phyloP scores from a whole-genome alignment of 331 rosid genomes.

The Saraca asoca region DNA sequence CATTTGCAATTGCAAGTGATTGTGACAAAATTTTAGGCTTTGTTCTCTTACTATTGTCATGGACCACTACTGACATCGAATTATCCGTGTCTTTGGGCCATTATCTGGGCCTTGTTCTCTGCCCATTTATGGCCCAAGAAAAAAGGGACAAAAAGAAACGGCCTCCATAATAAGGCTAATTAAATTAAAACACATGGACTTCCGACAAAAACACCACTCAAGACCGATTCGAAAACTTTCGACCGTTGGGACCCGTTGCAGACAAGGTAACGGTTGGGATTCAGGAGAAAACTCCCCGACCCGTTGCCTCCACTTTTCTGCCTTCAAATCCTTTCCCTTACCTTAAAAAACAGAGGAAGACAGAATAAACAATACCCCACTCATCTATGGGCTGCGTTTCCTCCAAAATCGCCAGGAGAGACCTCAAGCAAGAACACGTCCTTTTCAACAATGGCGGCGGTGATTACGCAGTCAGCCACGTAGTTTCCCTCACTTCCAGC shows the following conservation, averaged over 20 bases:
- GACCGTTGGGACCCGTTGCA: conserved; percentile 82
- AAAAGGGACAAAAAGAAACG: neutral
- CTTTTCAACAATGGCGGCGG: conserved; percentile 56
- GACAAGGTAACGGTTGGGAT: conserved; percentile 63
- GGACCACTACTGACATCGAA: too few species aligned
- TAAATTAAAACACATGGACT: conserved; percentile 15
- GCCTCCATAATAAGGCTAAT: neutral
- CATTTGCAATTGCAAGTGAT: too few species aligned
- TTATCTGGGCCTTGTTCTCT: too few species aligned
- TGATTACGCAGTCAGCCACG: conserved; percentile 54
- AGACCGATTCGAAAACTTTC: conserved; percentile 60
- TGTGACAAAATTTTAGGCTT: too few species aligned
- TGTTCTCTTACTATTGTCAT: too few species aligned
- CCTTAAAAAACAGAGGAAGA: conserved; percentile 30
- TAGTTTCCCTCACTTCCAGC: conserved; percentile 85
- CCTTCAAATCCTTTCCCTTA: conserved; percentile 40
- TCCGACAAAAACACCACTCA: conserved; percentile 2
- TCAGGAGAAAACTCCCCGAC: conserved; percentile 37
- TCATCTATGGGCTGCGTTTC: conserved; percentile 89
- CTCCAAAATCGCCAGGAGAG: conserved; percentile 66
- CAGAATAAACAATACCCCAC: conserved; percentile 34
- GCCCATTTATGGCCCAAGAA: too few species aligned
- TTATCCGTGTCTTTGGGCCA: too few species aligned
- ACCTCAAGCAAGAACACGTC: conserved; percentile 47
- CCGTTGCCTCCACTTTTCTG: conserved; percentile 33